Base-by-base conservation (phyloP, 106 monocot genomes). In the Ottelia alismoides region DNA sequence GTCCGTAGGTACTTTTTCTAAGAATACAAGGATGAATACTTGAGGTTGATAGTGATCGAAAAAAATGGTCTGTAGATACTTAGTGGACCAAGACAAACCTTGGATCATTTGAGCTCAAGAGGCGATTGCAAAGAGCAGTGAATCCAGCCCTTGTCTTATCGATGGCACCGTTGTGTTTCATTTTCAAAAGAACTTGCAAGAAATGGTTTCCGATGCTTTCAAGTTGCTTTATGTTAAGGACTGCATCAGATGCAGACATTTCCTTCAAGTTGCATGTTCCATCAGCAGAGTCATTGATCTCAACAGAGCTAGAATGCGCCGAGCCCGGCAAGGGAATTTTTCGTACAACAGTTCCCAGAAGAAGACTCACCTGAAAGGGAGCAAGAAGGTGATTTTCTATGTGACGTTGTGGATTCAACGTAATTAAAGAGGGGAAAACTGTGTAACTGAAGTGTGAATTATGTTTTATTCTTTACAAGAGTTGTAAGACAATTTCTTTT, bases 101-200 rank as follows among this genome's bases (percentile, higher is more conserved):
- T 49, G 79, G 77, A 57, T 86, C 79, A 85, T 98, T 90, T 61
- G 98, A 98, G 72, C 98, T 90, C 54, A 98, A 90, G 22, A 98
- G 85, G 24, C 98, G 90, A 63, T 98, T 86, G 67, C 98, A 98
- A 44, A 98, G 90, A 59, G 98, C 98, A 63, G 85, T 83, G 30
- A 98, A 86, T 20, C 98, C 98, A 47, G 98, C 98, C 62, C 98
- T 89, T 22, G 98, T 98, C 77, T 98, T 98, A 63, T 98, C 98
- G 57, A 98, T 98, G 47, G 98, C 98, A 61, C 98, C 98, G 77
- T 98, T 98, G 57, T 98, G 98, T 77, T 98, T 98, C 90, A 90
- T 98, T 77, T 86, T 98, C 46, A 98, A 68, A 62, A 98, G 98
- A 68, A 98, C 90, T 67, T 90, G 98, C 64, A 98, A 74, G 61